phyloP scores from a whole-genome alignment of 345 rosid genomes.

The Garcia nutans region DNA sequence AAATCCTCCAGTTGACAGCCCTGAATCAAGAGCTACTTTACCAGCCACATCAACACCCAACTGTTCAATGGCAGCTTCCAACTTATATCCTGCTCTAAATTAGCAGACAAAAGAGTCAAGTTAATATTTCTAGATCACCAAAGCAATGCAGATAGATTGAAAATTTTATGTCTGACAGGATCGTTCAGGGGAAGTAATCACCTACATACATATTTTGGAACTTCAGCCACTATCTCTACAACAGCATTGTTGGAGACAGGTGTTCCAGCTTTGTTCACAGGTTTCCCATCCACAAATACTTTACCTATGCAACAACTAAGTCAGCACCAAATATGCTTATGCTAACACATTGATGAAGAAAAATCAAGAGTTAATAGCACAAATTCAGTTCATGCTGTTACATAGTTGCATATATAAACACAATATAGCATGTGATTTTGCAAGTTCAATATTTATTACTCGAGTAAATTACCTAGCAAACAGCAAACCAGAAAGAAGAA shows the following conservation, averaged over 20 bases:
- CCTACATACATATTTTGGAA: slow-evolving; percentile 99
- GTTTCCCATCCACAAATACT: slow-evolving; percentile 85
- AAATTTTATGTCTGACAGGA: slow-evolving; percentile 14
- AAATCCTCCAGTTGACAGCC: slow-evolving; percentile 95
- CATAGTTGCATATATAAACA: too few species aligned
- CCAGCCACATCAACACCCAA: slow-evolving; percentile 77
- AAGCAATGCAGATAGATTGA: not conserved
- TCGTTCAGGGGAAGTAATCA: slow-evolving; percentile 51
- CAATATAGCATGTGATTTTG: not conserved
- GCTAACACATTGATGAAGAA: not conserved
- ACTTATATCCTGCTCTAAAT: slow-evolving; percentile 82
- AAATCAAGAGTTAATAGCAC: slow-evolving; percentile 3
- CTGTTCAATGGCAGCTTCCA: slow-evolving; percentile 94
- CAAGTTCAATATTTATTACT: not conserved
- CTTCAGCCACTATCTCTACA: slow-evolving; percentile 74
- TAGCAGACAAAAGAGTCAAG: slow-evolving; percentile 15
- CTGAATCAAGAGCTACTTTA: slow-evolving; percentile 92
- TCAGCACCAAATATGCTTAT: not conserved
- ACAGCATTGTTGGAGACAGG: slow-evolving; percentile 62
- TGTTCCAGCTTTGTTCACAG: slow-evolving; percentile 83
- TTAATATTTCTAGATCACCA: slow-evolving; percentile 5
- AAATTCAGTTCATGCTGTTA: not conserved
- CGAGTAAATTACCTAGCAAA: not conserved
- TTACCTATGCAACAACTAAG: slow-evolving; percentile 49
- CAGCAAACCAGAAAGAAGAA: not conserved